Base-by-base conservation (phyloP, 2,329 filamentous ascomycete species). In the Dendrostoma leiphaemia region DNA sequence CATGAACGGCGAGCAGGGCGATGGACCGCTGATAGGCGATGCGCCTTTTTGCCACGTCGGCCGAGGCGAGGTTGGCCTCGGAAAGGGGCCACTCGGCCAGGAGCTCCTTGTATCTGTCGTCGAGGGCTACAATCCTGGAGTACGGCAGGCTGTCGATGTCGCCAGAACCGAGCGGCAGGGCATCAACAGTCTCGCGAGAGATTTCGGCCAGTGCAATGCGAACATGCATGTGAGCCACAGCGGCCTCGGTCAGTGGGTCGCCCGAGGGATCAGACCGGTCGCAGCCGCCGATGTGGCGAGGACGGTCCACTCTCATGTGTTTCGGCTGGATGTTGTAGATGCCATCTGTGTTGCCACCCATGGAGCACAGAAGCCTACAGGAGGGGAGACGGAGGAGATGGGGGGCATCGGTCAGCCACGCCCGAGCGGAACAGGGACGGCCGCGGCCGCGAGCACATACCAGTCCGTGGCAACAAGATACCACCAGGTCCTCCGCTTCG, bases 401-500 rank as follows among this genome's bases (percentile, higher is more conserved):
- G 26, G 23, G 4, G 23, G 35, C 15, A 21, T 5, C 29, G 29
- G 9, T 10, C 2, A 26, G 15, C 19, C n/a, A 35, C 5, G 6
- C 17, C 13, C 9, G 19, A 13, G 32, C 1, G 6, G 13, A 1
- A 37, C 15, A 4, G 38, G 38, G 19, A 21, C 17, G 24, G 41
- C 1, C 13, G 3, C 24, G 15, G 26, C 26, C 15, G n/a, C n/a
- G n/a, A 23, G 5, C 17, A 17, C 53, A 40, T 29, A 59, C 74
- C 71, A 74, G 56, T 76, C 73, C 4, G 68, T 71, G 1, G 69
- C 63, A 9, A 66, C 66, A 6, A 77, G 62, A 57, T 75, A 72
- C 74, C 74, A 77, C 74, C 74, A 77, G 3, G 75, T 59, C 43
- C 74, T 65, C 17, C 74, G 63, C 37, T 69, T 73, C 34, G 72